Evolutionary conservation across 1,284 basidiomycete species (phyloP).

Genomic region (Rhodotorula sp.): DNA sequence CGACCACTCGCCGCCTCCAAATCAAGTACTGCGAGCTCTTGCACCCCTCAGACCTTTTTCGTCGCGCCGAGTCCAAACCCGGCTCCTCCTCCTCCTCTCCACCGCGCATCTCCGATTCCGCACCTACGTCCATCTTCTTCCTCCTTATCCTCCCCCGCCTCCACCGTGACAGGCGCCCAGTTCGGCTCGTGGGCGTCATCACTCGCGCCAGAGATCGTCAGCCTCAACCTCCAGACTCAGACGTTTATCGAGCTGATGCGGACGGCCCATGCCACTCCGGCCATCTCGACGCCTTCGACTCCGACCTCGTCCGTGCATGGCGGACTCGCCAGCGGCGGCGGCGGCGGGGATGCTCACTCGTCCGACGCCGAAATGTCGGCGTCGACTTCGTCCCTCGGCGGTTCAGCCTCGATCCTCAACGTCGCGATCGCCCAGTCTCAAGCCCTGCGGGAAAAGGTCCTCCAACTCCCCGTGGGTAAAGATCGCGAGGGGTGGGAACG

Average conservation of each 20-base stretch:
- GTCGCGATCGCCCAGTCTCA: conserved; percentile 49
- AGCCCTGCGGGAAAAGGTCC: conserved; percentile 61
- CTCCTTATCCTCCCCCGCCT: not conserved
- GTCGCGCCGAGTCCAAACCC: conserved; percentile 10
- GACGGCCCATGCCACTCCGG: conserved; percentile 59
- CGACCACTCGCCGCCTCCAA: not conserved
- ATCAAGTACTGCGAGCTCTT: not conserved
- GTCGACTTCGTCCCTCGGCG: conserved; percentile 35
- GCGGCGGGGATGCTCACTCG: conserved; percentile 15
- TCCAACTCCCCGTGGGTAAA: conserved; percentile 55
- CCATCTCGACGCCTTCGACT: conserved; percentile 34
- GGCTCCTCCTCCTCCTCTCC: not conserved
- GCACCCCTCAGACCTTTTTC: conserved; percentile 28
- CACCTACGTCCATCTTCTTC: not conserved
- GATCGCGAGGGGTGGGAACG: conserved; percentile 63
- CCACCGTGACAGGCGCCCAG: conserved; percentile 22
- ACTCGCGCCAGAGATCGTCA: conserved; percentile 66
- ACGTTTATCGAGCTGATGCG: conserved; percentile 78
- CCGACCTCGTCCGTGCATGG: conserved; percentile 26
- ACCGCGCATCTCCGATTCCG: not conserved
- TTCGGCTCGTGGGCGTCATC: conserved; percentile 41
- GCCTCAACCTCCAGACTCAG: conserved; percentile 76
- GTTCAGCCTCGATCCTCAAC: conserved; percentile 37
- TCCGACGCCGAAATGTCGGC: conserved; percentile 31
- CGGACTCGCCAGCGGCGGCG: conserved; percentile 12